Percentiles rank a stretch among this genome's conserved stretches.
phyloP scores from a whole-genome alignment of 202 grass and related monocot genomes.

The Cymbopogon flexuosus region DNA sequence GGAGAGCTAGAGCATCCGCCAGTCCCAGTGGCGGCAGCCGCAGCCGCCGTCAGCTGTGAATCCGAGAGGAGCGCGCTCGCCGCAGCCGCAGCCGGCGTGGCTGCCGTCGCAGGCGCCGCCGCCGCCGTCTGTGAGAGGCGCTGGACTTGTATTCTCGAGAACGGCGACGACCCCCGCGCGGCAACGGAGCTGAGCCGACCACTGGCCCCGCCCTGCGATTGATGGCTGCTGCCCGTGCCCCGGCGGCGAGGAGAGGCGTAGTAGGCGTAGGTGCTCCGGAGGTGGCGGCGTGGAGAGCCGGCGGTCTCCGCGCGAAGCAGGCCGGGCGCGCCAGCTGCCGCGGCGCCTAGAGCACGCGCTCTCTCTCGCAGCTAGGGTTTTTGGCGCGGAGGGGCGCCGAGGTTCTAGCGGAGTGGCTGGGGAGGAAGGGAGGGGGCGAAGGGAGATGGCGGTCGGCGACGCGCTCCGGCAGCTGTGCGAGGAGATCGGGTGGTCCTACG shows the following conservation, averaged over 20 bases:
- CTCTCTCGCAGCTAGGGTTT: conserved; percentile 36
- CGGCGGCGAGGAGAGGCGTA: conserved; percentile 26
- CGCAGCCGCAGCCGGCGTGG: conserved; percentile 17
- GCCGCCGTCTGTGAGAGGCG: background rate
- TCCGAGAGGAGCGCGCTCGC: background rate
- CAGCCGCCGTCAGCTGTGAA: background rate
- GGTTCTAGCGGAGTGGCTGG: background rate
- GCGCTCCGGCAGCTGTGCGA: conserved; percentile 74
- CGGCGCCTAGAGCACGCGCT: conserved; percentile 60
- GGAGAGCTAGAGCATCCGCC: background rate
- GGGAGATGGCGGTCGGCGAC: conserved; percentile 58
- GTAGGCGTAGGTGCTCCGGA: conserved; percentile 11
- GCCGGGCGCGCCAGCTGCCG: conserved; percentile 83
- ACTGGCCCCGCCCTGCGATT: conserved; percentile 39
- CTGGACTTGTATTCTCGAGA: background rate
- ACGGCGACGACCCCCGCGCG: background rate
- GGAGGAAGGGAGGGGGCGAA: background rate
- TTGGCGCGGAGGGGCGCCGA: background rate
- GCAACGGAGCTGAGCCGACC: background rate
- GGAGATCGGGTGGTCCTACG: conserved; percentile 93
- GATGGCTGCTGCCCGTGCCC: conserved; percentile 68
- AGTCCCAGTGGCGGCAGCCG: background rate
- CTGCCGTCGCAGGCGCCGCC: background rate
- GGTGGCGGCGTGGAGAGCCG: conserved; percentile 39
- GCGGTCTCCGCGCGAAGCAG: conserved; percentile 69